Conservation (phyloP, 2,329 filamentous ascomycete genomes). For the Penicillium palitans region DNA sequence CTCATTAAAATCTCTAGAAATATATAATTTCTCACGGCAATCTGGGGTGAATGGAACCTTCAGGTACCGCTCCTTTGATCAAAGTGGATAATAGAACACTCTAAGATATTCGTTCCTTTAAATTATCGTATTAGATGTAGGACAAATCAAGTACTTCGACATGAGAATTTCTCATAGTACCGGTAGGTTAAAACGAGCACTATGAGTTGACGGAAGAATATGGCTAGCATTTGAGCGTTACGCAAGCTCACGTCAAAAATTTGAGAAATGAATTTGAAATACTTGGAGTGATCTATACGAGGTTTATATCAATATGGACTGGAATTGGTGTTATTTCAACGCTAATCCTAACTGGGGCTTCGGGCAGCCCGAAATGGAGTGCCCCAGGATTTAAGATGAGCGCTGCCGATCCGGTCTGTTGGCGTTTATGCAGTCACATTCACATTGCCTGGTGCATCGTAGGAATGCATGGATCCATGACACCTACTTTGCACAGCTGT, state of each 20-base stretch:
- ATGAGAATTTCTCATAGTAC: neutral
- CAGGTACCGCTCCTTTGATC: too few relatives aligned
- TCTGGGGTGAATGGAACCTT: too few relatives aligned
- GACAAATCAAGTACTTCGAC: neutral
- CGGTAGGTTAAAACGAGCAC: neutral
- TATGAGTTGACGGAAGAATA: neutral
- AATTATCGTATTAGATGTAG: neutral
- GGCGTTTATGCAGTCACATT: neutral
- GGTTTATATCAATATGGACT: neutral
- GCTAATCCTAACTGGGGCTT: neutral
- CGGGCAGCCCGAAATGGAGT: neutral
- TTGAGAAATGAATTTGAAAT: neutral
- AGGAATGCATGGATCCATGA: neutral
- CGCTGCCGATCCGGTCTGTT: neutral
- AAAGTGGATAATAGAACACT: too few relatives aligned
- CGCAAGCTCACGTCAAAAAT: neutral
- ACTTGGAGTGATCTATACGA: neutral
- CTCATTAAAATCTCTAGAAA: too few relatives aligned
- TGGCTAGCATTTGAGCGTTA: neutral
- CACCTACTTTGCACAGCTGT: neutral
- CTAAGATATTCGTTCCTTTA: too few relatives aligned
- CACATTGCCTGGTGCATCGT: neutral
- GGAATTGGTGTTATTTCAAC: neutral
- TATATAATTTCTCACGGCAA: too few relatives aligned
- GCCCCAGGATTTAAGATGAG: neutral